A percentile compares a stretch with the other conserved stretches of the same genome.
Conservation (phyloP, 371 early-diverging fungal species). For the Phascolomyces articulosus region DNA sequence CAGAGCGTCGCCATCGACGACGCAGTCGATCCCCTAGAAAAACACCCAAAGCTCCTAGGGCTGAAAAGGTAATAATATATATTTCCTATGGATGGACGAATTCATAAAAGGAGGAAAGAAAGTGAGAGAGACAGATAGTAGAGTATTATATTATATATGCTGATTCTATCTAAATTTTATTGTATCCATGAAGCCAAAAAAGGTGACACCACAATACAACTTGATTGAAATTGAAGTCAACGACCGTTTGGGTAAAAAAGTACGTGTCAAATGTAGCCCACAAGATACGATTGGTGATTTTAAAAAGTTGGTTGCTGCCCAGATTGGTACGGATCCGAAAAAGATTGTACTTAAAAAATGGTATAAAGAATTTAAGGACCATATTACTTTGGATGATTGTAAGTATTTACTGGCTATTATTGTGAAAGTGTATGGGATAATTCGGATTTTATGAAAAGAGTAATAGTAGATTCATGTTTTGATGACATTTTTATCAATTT, state of each 20-base stretch:
- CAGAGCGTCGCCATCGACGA: constrained; percentile 16
- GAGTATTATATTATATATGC: too few species aligned
- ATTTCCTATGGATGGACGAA: too few species aligned
- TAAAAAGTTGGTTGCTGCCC: constrained; percentile 91
- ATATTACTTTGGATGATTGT: constrained; percentile 92
- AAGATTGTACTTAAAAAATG: constrained; percentile 95
- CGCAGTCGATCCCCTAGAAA: constrained; percentile 20
- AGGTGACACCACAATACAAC: constrained; percentile 29
- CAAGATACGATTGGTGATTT: constrained; percentile 91
- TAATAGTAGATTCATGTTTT: background rate
- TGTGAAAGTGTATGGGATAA: background rate
- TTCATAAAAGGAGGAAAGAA: too few species aligned
- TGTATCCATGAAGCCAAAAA: constrained; percentile 9
- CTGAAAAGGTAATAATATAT: constrained; percentile 9
- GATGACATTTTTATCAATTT: background rate
- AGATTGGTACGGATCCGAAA: constrained; percentile 89
- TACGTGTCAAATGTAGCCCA: constrained; percentile 85
- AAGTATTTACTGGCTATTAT: constrained; percentile 24
- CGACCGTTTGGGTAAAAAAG: constrained; percentile 95
- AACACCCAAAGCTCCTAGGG: background rate
- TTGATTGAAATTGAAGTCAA: constrained; percentile 76
- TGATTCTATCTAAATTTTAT: too few species aligned
- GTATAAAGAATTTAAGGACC: constrained; percentile 91
- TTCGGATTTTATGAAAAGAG: too few species aligned
- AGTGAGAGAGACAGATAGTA: too few species aligned